Base-by-base conservation (phyloP, 2,329 filamentous ascomycete species). In the Chaetomium strumarium region DNA sequence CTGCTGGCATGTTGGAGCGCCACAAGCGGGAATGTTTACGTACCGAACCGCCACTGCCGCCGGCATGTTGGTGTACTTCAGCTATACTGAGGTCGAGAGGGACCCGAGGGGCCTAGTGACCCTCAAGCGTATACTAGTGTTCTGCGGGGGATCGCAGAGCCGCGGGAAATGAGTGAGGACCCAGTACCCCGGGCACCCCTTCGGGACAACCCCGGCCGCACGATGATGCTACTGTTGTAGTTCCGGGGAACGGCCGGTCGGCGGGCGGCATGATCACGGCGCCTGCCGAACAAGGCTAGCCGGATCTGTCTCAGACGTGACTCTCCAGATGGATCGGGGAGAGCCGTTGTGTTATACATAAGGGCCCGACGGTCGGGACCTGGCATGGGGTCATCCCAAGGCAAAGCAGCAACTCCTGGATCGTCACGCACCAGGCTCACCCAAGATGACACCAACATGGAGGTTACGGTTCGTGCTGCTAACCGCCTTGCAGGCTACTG, bases 401-500 rank as follows among this genome's bases (percentile, higher is more conserved):
- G n/a, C n/a, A n/a, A n/a, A 16, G 9, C 14, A 38, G 48, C n/a
- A 29, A 29, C 19, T 43, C 10, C 11, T 19, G 17, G 8, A 46
- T 41, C n/a, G 30, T 30, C 7, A 10, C 34, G 13, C 13, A 14
- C 34, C 29, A 11, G 12, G 20, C 11, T 11, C 24, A 24, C 20
- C n/a, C 38, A 51, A 34, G 12, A 56, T 56, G 50, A 36, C 12
- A n/a, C 33, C 14, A 24, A 41, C 17, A 39, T 47, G 46, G 54
- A 37, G 30, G 16, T 37, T 53, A 20, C 5, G 41, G 29, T 38
- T 51, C 39, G 30, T 40, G 29, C 13, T 51, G 51, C 51, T 56
- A 34, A 56, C 51, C 6, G 47, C 31, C 20, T 9, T 51, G 40
- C 54, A 56, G 55, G 45, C 39, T 40, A 20, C 31, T 40, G 19